Base-by-base conservation (phyloP, 192 early-diverging fungal species). In the Phycomyces nitens region DNA sequence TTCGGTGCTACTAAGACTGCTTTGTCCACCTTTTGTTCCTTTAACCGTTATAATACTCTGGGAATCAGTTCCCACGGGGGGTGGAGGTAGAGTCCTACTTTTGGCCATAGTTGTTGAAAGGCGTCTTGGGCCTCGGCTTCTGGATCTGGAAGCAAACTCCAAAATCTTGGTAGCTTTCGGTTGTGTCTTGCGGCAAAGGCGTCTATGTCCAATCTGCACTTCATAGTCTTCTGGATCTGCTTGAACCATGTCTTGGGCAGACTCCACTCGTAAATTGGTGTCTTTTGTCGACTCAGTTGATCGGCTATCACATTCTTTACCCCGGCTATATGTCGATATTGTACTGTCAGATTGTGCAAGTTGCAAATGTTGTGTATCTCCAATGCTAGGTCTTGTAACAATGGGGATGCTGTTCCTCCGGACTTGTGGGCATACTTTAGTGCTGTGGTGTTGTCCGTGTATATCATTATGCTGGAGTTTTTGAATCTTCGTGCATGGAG, bases 401-500 rank as follows among this genome's bases (percentile, higher is more conserved):
- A 2, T 7, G 27, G 3, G 12, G 64, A 66, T 16, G 44, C 7
- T 16, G 64, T 66, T 1, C 56, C 56, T 1, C 56, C 64, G 15
- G 11, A 16, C 38, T 66, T 66, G 1, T 38, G 57, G 26, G 39
- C 26, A 51, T 66, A 66, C 15, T 66, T 66, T 12, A 66, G 43
- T 3, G 56, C 55, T 7, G 64, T 66, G 14, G 12, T 66, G 29
- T 38, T 66, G 64, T 66, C 64, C 8, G 27, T 23, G 44, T 54
- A 66, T 23, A 66, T 57, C 14, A 51, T 24, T n/a, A 34, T n/a
- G n/a, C n/a, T n/a, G n/a, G n/a, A n/a, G n/a, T n/a, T n/a, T n/a
- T n/a, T n/a, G n/a, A n/a, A n/a, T n/a, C n/a, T n/a, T n/a, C n/a
- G n/a, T n/a, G n/a, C n/a, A n/a, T n/a, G n/a, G n/a, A n/a, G n/a